A percentile compares a stretch with the other conserved stretches of the same genome.
Conservation (phyloP, 768 basidiomycete species). For the Trametes punicea region DNA sequence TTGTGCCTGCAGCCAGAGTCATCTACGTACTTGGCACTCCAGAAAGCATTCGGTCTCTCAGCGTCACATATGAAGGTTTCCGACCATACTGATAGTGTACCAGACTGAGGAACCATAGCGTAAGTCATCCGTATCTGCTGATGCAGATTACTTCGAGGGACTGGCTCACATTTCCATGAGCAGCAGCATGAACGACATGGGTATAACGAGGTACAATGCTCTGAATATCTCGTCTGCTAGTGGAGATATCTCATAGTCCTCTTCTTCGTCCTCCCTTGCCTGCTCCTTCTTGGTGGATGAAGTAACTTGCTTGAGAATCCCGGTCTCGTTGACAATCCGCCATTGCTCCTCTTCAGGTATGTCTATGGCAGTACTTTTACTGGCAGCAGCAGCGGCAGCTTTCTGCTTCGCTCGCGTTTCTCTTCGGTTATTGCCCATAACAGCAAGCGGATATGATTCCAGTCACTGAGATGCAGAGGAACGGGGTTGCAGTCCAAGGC, state of each 20-base stretch:
- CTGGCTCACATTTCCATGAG: conserved; percentile 82
- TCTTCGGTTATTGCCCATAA: conserved; percentile 27
- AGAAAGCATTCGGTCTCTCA: conserved; percentile 57
- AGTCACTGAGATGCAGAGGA: neutral
- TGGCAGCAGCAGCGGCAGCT: neutral
- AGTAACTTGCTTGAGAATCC: conserved; percentile 32
- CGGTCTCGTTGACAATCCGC: conserved; percentile 68
- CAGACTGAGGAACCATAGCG: conserved; percentile 42
- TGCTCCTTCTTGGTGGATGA: neutral
- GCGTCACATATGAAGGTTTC: conserved; percentile 43
- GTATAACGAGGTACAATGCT: conserved; percentile 61
- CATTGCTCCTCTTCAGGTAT: conserved; percentile 77
- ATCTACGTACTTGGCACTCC: conserved; percentile 67
- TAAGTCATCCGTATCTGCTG: neutral
- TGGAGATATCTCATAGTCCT: conserved; percentile 38
- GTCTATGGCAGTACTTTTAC: conserved; percentile 27
- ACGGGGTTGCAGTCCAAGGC: neutral
- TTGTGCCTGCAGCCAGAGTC: neutral
- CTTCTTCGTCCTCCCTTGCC: neutral
- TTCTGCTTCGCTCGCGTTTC: neutral
- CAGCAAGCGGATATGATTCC: too few species aligned
- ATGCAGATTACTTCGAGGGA: neutral
- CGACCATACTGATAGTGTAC: conserved; percentile 78
- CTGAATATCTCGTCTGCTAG: conserved; percentile 71
- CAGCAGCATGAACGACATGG: conserved; percentile 69